Evolutionary conservation across 257 asterid species (phyloP).

Genomic region (Nicotiana benthamiana): DNA sequence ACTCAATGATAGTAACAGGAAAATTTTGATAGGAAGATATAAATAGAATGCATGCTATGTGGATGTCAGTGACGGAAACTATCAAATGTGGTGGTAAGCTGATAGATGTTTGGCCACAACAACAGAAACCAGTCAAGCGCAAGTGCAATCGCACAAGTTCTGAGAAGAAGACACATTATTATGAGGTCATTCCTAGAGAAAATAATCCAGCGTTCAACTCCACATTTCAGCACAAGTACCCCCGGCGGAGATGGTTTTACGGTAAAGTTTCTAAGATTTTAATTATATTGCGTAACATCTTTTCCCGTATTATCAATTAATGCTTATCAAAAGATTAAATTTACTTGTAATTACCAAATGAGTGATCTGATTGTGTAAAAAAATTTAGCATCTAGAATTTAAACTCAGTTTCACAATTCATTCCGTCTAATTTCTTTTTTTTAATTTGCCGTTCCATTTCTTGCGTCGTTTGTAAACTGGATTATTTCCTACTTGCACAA

Average conservation of each 20-base stretch:
- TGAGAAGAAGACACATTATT: neutral
- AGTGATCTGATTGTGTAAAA: no score
- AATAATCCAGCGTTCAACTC: neutral
- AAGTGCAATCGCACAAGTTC: neutral
- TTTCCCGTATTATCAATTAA: no score
- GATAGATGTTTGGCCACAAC: conserved; percentile 7
- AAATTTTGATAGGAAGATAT: neutral
- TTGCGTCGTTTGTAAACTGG: neutral
- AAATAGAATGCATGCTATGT: conserved; percentile 20
- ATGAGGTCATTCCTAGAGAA: neutral
- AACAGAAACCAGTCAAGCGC: neutral
- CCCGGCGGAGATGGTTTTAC: conserved; percentile 8
- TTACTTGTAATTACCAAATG: no score
- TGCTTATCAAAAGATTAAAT: no score
- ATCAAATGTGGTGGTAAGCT: conserved; percentile 12
- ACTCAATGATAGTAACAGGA: neutral
- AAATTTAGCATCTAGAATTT: no score
- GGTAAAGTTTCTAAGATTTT: conserved; percentile 4
- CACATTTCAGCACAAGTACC: neutral
- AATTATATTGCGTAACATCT: no score
- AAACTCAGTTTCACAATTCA: neutral
- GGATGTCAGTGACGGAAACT: conserved; percentile 19
- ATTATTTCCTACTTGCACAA: no score
- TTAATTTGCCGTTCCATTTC: neutral
- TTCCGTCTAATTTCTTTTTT: neutral